Conservation (phyloP, 345 rosid species). For the Salix udensis region DNA sequence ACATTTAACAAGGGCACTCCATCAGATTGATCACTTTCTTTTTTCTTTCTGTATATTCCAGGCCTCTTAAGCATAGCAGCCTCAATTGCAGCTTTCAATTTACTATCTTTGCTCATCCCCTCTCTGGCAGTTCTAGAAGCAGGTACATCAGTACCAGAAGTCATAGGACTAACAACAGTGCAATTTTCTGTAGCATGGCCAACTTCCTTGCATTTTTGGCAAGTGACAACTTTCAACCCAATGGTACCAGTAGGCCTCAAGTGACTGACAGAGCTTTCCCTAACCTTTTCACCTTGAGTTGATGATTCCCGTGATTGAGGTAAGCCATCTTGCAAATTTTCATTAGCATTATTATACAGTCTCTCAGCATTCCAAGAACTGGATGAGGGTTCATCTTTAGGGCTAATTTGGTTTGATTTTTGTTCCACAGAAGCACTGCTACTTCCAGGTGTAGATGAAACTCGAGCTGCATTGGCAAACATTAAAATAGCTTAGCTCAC, state of each 20-base stretch:
- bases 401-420: conserved; percentile 41
- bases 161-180: conserved; percentile 33
- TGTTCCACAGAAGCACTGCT: conserved; percentile 41
- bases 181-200: conserved; percentile 61
- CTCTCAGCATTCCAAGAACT: conserved; percentile 53
- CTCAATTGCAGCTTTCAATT: conserved; percentile 75
- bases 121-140: conserved; percentile 45
- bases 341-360: conserved; percentile 36
- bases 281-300: conserved; percentile 57
- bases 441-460: conserved; percentile 39
- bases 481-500: conserved; percentile 6
- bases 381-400: conserved; percentile 58
- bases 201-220: conserved; percentile 52
- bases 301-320: conserved; percentile 48
- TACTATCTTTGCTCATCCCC: conserved; percentile 50
- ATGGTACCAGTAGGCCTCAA: conserved; percentile 37
- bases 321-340: conserved; percentile 48
- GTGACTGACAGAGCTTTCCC: conserved; percentile 42
- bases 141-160: conserved; percentile 46
- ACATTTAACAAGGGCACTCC: conserved; percentile 36
- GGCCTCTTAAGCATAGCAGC: conserved; percentile 77
- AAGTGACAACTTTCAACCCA: conserved; percentile 42
- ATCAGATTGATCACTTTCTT: conserved; percentile 47
- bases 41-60: conserved; percentile 55
- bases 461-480: conserved; percentile 41